Evolutionary conservation across 1,139 yeast genomes (phyloP), one percentile per base, ranked within the genome.

Genomic region (Yamadazyma songkhlaensis): DNA sequence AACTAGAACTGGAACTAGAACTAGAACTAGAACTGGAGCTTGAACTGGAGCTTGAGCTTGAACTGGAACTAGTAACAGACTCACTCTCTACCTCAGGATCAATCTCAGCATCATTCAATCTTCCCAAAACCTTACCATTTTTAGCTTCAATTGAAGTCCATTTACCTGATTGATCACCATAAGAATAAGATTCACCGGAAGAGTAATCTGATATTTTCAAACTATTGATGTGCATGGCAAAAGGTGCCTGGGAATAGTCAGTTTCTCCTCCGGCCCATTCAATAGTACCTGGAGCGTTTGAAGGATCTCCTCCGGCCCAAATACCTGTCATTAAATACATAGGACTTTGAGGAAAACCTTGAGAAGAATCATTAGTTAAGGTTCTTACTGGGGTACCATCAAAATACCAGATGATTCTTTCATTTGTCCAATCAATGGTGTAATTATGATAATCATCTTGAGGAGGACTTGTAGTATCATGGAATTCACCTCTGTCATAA

Each of bases 401-500:
- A 31, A 61, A 57, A 47, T 65, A 70, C 75, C 77, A 74, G 4
- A 63, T 55, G 32, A 58, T 47, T 32, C 43, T 42, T 39, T 64
- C 60, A 32, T 58, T 49, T 4, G 67, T 64, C 67, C 67, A 62
- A 37, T 55, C 63, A 36, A 64, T 50, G 28, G 68, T 62, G 44
- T 64, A 64, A 46, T 61, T 63, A 46, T 53, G 58, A 49, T 39
- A 60, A 35, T 50, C 46, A 15, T 48, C 51, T 46, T 68, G 65
- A 22, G 52, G 50, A 39, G 79, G 77, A 28, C 65, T 61, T 10
- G 62, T 46, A 3, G 57, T 51, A 15, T 61, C 50, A 51, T 82
- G 89, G 61, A 74, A 83, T 35, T 62, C 77, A 40, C 95, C 95
- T 56, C 95, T 72, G 52, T 82, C 84, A 53, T 81, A 84, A 4